Evolutionary conservation across 2,329 filamentous ascomycete species (phyloP).

Genomic region (Sporothrix pseudoabietina): DNA sequence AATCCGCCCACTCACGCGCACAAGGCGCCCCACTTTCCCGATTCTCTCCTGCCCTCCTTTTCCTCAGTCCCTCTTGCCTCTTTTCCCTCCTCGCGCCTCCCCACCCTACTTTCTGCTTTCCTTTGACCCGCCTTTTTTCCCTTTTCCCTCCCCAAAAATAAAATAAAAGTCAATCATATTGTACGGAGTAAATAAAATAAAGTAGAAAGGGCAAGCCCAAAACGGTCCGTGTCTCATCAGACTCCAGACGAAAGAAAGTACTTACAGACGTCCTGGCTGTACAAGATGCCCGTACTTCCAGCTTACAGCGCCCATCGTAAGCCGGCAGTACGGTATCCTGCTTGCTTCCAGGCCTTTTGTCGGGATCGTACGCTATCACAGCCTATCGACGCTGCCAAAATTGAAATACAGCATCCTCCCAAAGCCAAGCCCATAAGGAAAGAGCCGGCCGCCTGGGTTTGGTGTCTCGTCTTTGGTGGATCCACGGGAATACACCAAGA

Average conservation of each 20-base stretch:
- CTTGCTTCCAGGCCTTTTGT: neutral
- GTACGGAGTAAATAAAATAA: neutral
- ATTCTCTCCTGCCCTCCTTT: conserved; percentile 20
- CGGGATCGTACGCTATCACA: neutral
- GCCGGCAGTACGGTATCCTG: neutral
- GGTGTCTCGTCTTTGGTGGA: conserved; percentile 18
- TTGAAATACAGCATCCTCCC: neutral
- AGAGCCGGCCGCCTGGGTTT: conserved; percentile 18
- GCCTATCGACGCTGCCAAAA: conserved; percentile 14
- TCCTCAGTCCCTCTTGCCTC: neutral
- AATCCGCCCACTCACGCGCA: neutral
- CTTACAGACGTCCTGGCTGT: no score
- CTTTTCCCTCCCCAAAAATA: neutral
- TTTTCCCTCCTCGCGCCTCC: neutral
- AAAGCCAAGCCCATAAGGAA: neutral
- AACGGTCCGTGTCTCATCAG: neutral
- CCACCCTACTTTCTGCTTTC: conserved; percentile 19
- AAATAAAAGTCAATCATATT: conserved; percentile 8
- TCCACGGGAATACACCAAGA: conserved; percentile 28
- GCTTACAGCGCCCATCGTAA: neutral
- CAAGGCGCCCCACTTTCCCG: conserved; percentile 14
- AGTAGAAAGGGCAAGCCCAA: neutral
- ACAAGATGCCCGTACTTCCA: no score
- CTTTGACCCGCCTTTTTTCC: conserved; percentile 27
- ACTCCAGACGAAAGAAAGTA: neutral